Conservation (phyloP, 257 asterid genomes). For the Solanum bulbocastanum region DNA sequence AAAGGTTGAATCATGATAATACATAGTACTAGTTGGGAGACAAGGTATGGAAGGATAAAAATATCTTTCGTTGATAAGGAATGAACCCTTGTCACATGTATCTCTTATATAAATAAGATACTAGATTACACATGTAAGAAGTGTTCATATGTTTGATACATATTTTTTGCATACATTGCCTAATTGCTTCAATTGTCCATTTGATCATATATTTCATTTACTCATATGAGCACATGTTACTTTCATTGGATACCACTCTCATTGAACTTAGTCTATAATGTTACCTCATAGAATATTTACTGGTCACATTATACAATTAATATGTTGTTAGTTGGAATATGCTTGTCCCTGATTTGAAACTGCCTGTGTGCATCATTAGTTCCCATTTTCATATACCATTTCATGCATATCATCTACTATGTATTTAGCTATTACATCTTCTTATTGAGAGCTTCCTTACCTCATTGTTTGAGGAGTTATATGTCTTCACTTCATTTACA, state of each 20-base stretch:
- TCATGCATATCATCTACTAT: too few relatives aligned
- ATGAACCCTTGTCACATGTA: neutral
- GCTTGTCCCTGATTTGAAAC: too few relatives aligned
- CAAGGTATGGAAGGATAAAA: neutral
- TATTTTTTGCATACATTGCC: neutral
- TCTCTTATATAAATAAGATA: neutral
- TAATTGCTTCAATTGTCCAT: neutral
- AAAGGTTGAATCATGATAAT: neutral
- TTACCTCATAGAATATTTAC: too few relatives aligned
- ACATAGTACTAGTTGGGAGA: neutral
- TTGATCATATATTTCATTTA: neutral
- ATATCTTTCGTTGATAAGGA: neutral
- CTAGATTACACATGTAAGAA: neutral
- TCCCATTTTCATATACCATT: too few relatives aligned
- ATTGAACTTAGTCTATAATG: neutral
- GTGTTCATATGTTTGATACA: neutral
- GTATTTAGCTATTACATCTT: too few relatives aligned
- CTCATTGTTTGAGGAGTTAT: too few relatives aligned
- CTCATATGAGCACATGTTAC: neutral
- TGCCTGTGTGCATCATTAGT: too few relatives aligned
- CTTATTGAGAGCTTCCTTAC: too few relatives aligned
- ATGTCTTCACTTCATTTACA: too few relatives aligned
- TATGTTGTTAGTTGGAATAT: too few relatives aligned
- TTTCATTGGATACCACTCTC: neutral
- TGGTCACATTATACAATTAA: too few relatives aligned